phyloP scores from a whole-genome alignment of 2,329 filamentous ascomycete genomes.

The Cryphonectria naterciae region DNA sequence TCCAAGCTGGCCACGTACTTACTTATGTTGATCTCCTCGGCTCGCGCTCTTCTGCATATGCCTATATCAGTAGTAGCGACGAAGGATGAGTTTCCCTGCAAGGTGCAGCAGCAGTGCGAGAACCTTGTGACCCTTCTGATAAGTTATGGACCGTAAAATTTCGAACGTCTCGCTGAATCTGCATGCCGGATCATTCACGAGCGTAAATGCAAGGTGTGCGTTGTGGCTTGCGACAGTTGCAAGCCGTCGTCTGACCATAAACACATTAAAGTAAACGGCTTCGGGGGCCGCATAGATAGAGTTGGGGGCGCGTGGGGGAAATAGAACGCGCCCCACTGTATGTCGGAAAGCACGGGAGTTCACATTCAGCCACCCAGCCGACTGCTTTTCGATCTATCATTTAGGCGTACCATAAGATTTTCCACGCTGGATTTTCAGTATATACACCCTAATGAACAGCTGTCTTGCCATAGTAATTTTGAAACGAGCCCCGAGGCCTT shows the following conservation, averaged over 20 bases:
- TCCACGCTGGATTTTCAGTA: not conserved
- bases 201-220: not conserved
- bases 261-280: not conserved
- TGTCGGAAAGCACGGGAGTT: not conserved
- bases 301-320: not conserved
- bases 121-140: not conserved
- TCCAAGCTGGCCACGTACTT: not conserved
- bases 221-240: not conserved
- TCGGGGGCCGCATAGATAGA: not conserved
- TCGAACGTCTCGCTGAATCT: not conserved
- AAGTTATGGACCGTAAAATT: not conserved
- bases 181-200: not conserved
- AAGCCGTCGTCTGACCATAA: not conserved
- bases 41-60: not conserved
- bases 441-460: not conserved
- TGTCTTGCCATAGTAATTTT: not conserved
- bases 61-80: not conserved
- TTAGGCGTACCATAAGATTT: not conserved
- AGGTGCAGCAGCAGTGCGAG: not conserved
- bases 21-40: not conserved
- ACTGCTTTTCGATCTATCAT: not conserved
- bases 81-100: not conserved
- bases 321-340: not conserved
- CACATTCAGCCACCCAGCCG: not conserved
- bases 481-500: not conserved